Base-by-base conservation (phyloP, 495 filamentous ascomycete species). In the Lasiosphaeria hispida region DNA sequence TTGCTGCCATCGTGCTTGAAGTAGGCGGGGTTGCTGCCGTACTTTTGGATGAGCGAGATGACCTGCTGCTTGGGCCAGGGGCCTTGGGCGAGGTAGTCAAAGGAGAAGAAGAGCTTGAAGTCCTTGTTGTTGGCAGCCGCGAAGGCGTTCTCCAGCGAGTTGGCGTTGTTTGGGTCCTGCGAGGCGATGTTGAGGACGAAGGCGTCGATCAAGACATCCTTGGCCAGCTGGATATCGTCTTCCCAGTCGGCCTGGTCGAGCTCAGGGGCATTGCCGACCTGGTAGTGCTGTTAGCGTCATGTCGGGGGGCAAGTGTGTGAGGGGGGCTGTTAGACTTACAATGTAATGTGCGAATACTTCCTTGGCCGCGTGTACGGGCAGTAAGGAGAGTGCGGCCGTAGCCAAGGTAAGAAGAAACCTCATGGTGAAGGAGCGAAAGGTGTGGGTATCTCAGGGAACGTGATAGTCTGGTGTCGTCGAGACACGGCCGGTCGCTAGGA, bases 51-150 rank as follows among this genome's bases (percentile, higher is more conserved):
- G 14, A 73, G 62, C n/a, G 37, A 34, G 35, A 59, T 64, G 54
- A 72, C 68, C n/a, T 58, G 48, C 43, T 37, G 38, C 30, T 69
- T 69, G 56, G 66, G 17, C 57, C 57, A 59, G 6, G 49, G 59
- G 10, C 48, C 67, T 30, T 63, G 67, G 19, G 58, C 64, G 42
- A 58, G 64, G 54, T 74, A 69, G 55, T 73, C 73, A 49, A 75
- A 74, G 36, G 68, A 72, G 59, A 75, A 75, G 57, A 75, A 73
- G 8, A 74, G 69, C 63, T 72, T 71, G 58, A 75, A 73, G 36
- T 59, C 53, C 35, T 58, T 44, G 37, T 39, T 45, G 14, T 42
- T 39, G n/a, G 71, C 73, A 40, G 59, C 63, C 37, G 70, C 57
- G 60, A 74, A 75, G 15, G 72, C 65, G 19, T 63, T 61, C 14